Percentiles rank a stretch among this genome's conserved stretches.
phyloP scores from a whole-genome alignment of 305 asterid species.

The Solanum hybrid region DNA sequence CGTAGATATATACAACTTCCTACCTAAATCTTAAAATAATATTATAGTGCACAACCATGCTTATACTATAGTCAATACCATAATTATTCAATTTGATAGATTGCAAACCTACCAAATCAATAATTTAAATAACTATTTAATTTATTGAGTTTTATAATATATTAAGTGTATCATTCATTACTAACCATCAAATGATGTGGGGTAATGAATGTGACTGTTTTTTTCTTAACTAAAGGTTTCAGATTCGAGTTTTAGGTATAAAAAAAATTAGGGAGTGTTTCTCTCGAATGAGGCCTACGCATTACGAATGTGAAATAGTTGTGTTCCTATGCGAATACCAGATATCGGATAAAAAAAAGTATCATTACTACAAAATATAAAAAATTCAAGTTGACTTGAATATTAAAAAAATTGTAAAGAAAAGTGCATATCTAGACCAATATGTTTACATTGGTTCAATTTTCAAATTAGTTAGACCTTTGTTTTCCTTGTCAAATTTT shows the following conservation, averaged over 20 bases:
- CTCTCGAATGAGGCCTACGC: neutral
- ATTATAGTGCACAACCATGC: neutral
- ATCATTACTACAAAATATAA: neutral
- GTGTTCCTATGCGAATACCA: neutral
- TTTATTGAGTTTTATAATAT: neutral
- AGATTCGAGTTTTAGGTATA: too few relatives aligned
- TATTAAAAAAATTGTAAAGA: neutral
- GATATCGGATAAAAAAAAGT: too few relatives aligned
- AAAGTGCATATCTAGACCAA: neutral
- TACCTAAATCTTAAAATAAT: neutral
- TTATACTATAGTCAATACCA: neutral
- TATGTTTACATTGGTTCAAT: neutral
- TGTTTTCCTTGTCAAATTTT: neutral
- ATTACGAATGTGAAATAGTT: too few relatives aligned
- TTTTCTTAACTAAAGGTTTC: too few relatives aligned
- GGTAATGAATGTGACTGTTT: neutral
- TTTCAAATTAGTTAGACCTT: neutral
- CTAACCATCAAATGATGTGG: neutral
- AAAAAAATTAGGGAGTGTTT: neutral
- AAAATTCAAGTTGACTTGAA: neutral
- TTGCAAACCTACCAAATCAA: slow-evolving; percentile 4
- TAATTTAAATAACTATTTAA: neutral
- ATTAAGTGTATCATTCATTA: neutral
- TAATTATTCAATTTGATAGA: neutral
- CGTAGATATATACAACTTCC: neutral